These are phyloP conservation scores for Neofusicoccum laricinum DNA, from an alignment of 2,329 filamentous ascomycete species.

Conservation along the genomic window DNA sequence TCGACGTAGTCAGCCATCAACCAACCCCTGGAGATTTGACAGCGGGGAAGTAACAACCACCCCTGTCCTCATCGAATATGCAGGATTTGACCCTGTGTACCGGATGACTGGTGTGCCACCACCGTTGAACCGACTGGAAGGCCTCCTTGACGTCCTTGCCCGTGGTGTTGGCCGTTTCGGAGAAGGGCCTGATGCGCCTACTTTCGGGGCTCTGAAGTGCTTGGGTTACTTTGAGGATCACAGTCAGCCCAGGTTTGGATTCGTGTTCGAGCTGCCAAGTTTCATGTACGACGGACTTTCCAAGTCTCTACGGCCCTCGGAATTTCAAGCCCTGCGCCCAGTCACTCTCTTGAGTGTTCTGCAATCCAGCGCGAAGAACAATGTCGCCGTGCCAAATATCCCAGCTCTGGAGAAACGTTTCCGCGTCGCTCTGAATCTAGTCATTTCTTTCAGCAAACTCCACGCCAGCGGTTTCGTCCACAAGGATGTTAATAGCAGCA, in stretches of 20 bases:
- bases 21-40: slow-evolving; percentile 37
- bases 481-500: slow-evolving; percentile 65
- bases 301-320: slow-evolving; percentile 51
- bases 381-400: slow-evolving; percentile 42
- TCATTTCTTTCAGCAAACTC: slow-evolving; percentile 70
- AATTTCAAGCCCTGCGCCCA: slow-evolving; percentile 34
- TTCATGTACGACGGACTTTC: slow-evolving; percentile 43
- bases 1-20: slow-evolving; percentile 29
- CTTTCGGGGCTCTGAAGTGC: slow-evolving; percentile 53
- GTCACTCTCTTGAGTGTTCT: slow-evolving; percentile 48
- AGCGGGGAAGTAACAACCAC: slow-evolving; percentile 38
- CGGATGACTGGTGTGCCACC: slow-evolving; percentile 46
- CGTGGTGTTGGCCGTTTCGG: slow-evolving; percentile 10
- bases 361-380: slow-evolving; percentile 44
- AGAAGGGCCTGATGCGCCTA: slow-evolving; percentile 31
- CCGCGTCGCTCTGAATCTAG: slow-evolving; percentile 68
- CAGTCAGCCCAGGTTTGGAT: slow-evolving; percentile 64
- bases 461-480: slow-evolving; percentile 68
- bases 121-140: slow-evolving; percentile 45
- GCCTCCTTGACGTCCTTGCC: slow-evolving; percentile 33
- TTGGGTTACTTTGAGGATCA: slow-evolving; percentile 73
- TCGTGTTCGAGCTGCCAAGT: slow-evolving; percentile 71
- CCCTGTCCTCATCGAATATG: slow-evolving; percentile 70
- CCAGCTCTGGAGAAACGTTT: slow-evolving; percentile 74
- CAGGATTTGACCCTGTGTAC: slow-evolving; percentile 48